Evolutionary conservation across 257 asterid genomes (phyloP).

Genomic region (Fraxinus cuspidata): DNA sequence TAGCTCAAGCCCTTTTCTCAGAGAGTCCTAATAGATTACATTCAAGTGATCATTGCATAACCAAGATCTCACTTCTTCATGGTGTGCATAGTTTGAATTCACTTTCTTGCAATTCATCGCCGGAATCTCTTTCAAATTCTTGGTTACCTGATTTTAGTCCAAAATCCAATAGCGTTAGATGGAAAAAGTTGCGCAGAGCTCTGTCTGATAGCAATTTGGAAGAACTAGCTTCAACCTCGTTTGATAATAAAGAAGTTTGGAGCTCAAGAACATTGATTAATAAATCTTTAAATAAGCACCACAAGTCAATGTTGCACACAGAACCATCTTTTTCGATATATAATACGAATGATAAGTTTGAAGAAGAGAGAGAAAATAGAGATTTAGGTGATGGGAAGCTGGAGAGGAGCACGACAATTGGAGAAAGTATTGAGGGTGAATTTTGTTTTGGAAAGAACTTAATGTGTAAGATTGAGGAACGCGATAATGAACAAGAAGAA

Average conservation of each 20-base stretch:
- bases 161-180: neutral
- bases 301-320: slow-evolving; percentile 42
- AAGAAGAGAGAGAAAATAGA: slow-evolving; percentile 24
- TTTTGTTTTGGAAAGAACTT: slow-evolving; percentile 53
- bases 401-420: slow-evolving; percentile 37
- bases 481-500: slow-evolving; percentile 22
- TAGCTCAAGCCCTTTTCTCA: slow-evolving; percentile 28
- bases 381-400: slow-evolving; percentile 21
- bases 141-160: neutral
- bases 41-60: slow-evolving; percentile 5
- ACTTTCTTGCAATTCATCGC: slow-evolving; percentile 25
- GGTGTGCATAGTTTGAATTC: slow-evolving; percentile 19
- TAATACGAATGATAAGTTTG: slow-evolving; percentile 35
- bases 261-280: slow-evolving; percentile 19
- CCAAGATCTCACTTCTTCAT: slow-evolving; percentile 23
- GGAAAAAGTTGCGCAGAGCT: slow-evolving; percentile 19
- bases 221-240: slow-evolving; percentile 25
- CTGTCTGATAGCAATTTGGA: slow-evolving; percentile 29
- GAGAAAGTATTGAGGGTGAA: slow-evolving; percentile 33
- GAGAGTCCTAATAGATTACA: slow-evolving; percentile 14
- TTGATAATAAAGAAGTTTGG: slow-evolving; percentile 23
- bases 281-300: slow-evolving; percentile 21
- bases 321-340: slow-evolving; percentile 75
- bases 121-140: neutral
- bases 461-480: slow-evolving; percentile 53